Base-by-base conservation (phyloP, 2,329 filamentous ascomycete species). In the Beauveria sp. region DNA sequence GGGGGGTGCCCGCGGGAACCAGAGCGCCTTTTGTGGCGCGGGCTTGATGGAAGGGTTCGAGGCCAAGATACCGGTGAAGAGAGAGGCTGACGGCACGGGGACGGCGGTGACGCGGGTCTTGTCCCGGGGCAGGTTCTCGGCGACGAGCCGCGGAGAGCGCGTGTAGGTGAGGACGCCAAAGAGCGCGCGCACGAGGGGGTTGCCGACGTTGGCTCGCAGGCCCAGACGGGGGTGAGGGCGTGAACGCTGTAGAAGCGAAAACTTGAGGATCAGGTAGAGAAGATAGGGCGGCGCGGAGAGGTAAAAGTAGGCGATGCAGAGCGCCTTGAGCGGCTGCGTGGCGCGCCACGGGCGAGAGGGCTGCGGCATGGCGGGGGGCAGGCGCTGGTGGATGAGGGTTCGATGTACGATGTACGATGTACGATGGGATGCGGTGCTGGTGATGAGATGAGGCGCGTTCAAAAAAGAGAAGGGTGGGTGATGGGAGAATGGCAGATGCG, bases 241-340 rank as follows among this genome's bases (percentile, higher is more conserved):
- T n/a, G 58, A 40, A 20, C 38, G 10, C 31, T 22, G 16, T 5
- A 48, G 40, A 0, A 48, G 20, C 14, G 38, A 38, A 28, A 22
- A 56, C 45, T 62, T 56, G 45, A 56, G 20, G n/a, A 57, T 5
- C 20, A 51, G 40, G 26, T 51, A 62, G 38, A 62, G 9, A 40
- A 62, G 26, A 28, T 57, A 51, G 8, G 54, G 52, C 20, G 60
- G 60, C 46, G 48, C 45, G 8, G 38, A 45, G 14, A 62, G 34
- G 26, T 45, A 34, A 31, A 52, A 62, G 46, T 45, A 56, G 48
- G 38, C 31, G 22, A 62, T 57, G 43, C 49, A 62, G 12, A 62
- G 45, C 7, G 60, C 60, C 53, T 62, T 62, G 53, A 62, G 45
- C 26, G 60, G 60, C 53, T 62, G 60, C 12, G 43, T 49, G 20